Evolutionary conservation across 345 rosid species (phyloP), one percentile per base, ranked within the genome.

Genomic region (Brassica incana): DNA sequence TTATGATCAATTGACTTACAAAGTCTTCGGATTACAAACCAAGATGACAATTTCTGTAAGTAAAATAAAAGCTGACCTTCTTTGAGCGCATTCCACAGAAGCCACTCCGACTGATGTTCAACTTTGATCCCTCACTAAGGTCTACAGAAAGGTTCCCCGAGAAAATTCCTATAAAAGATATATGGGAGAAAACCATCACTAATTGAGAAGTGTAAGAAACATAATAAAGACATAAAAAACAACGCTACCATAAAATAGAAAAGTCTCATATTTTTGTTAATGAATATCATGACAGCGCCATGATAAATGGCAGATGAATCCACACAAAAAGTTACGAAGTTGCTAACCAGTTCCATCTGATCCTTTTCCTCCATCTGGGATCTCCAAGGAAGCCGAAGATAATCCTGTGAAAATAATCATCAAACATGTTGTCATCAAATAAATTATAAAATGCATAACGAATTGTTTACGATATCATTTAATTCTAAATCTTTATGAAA

Each of bases 81-180:
- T 88, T 95, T 71, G 97, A 91, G 74, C 97, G 90, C 98, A 95
- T 95, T 67, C 98, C 99, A 75, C 97, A 93, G 79, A 93, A 93
- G 74, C 99, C 97, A 78, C 99, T 77, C 45, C 97, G 87, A 79
- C 64, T 87, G 61, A 95, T 93, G 25, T 93, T 93, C 93, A 92
- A 93, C 77, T 85, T 88, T 27, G 98, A 77, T 67, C 84, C 97
- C 78, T 90, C 90, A 29, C 79, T 79, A 52, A 90, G 81, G 78
- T 95, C 98, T 65, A 82, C 20, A 4, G 97, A 95, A 65, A 95
- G 90, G 33, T 84, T 89, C 71, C 99, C 99, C 62, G 97, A 93
- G 86, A 95, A 95, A 72, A 91, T 75, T 32, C 98, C 99, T 90
- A 74, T 0, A 43, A 20, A 32, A 45, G 35, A 81, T 20, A 64